These are phyloP conservation scores for Phytophthora pisi DNA, from an alignment of 352 stramenopile genomes.

Conservation along the genomic window DNA sequence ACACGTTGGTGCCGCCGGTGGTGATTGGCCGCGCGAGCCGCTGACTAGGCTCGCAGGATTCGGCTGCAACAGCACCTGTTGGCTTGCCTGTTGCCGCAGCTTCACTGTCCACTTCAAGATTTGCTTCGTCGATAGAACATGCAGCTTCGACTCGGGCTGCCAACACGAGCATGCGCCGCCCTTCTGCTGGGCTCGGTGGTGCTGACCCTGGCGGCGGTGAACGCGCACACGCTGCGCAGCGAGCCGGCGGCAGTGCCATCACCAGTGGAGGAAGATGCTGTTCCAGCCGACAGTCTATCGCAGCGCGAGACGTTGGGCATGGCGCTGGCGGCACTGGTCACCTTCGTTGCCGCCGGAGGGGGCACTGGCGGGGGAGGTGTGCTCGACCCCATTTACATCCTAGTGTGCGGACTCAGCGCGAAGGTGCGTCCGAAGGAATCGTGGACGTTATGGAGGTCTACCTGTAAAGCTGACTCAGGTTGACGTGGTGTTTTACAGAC, in stretches of 20 bases:
- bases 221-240: conserved; percentile 22
- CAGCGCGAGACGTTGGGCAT: conserved; percentile 61
- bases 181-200: background rate
- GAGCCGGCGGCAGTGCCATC: background rate
- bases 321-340: conserved; percentile 57
- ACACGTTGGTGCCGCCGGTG: background rate
- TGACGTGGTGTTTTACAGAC: conserved; percentile 37
- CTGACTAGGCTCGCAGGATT: conserved; percentile 15
- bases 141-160: conserved; percentile 2
- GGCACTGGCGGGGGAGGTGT: conserved; percentile 94
- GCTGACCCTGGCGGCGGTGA: background rate
- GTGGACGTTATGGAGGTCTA: background rate
- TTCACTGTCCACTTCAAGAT: conserved; percentile 12
- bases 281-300: conserved; percentile 28
- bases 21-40: conserved; percentile 17
- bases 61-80: conserved; percentile 3
- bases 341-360: conserved; percentile 88
- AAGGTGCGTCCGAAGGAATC: conserved; percentile 45
- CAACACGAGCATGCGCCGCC: background rate
- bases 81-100: background rate
- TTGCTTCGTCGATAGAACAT: conserved; percentile 3
- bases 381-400: conserved; percentile 96
- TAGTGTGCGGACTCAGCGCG: conserved; percentile 92
- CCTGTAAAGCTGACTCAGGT: background rate
- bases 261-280: conserved; percentile 10